These are phyloP conservation scores for Escallonia herrerae DNA, from an alignment of 129 eudicot species.

Conservation along the genomic window DNA sequence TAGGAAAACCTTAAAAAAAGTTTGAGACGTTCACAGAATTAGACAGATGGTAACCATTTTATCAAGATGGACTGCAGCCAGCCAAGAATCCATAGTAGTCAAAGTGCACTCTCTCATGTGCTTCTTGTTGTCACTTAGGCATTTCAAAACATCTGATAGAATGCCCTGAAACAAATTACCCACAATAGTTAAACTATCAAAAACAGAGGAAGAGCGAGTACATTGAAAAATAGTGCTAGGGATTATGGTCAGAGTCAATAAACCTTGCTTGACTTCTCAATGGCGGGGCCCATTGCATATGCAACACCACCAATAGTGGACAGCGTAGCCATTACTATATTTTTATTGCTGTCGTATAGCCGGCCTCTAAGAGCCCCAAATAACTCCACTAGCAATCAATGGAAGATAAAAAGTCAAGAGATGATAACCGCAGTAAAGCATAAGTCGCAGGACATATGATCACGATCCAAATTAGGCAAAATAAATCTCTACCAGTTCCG, in stretches of 20 bases:
- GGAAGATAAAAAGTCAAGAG: not conserved
- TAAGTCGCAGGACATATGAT: not conserved
- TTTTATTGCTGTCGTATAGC: constrained; percentile 90
- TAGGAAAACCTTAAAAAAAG: not conserved
- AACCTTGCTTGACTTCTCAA: constrained; percentile 98
- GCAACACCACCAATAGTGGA: constrained; percentile 85
- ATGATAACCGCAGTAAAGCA: not conserved
- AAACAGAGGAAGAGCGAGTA: not conserved
- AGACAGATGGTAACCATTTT: constrained; percentile 57
- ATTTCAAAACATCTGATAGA: constrained; percentile 79
- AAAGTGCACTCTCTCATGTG: constrained; percentile 90
- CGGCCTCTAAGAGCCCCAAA: constrained; percentile 97
- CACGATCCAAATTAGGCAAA: not conserved
- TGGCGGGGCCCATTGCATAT: constrained; percentile 88
- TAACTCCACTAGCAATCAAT: constrained; percentile 52
- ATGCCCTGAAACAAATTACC: constrained; percentile 63
- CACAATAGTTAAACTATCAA: not conserved
- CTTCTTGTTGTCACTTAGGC: constrained; percentile 96
- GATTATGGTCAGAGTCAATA: not conserved
- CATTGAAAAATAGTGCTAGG: not conserved
- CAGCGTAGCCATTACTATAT: constrained; percentile 72
- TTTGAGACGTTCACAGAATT: not conserved
- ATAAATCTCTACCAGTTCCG: constrained; percentile 69
- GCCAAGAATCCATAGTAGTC: constrained; percentile 86
- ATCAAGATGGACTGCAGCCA: constrained; percentile 97